These are phyloP conservation scores for Breynia disticha DNA, from an alignment of 441 rosid species.

Conservation along the genomic window DNA sequence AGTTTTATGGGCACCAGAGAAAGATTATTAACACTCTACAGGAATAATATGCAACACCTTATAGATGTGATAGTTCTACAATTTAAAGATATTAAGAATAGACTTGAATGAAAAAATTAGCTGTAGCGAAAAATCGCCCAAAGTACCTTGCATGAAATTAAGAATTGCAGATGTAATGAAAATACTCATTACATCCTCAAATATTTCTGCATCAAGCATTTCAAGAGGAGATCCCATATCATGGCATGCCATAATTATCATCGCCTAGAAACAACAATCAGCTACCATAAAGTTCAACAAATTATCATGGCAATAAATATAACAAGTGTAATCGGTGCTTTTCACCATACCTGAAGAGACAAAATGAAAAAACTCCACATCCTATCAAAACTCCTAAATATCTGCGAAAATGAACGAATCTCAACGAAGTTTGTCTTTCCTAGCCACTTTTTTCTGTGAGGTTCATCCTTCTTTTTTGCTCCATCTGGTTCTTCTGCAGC, in stretches of 20 bases:
- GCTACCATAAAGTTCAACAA: conserved; percentile 4
- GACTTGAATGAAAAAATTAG: neutral
- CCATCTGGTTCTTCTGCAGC: conserved; percentile 32
- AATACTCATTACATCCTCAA: conserved; percentile 92
- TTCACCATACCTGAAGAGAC: conserved; percentile 72
- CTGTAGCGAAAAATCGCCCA: too few species aligned
- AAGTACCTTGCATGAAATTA: conserved; percentile 67
- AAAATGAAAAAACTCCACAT: conserved; percentile 94
- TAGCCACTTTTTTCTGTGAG: conserved; percentile 47
- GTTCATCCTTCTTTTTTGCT: too few species aligned
- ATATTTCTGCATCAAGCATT: conserved; percentile 56
- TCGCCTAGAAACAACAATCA: conserved; percentile 47
- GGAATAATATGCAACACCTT: too few species aligned
- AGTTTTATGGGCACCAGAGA: too few species aligned
- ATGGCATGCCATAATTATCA: conserved; percentile 96
- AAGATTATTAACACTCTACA: too few species aligned
- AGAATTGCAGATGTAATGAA: conserved; percentile 82
- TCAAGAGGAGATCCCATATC: conserved; percentile 85
- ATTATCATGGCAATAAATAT: conserved; percentile 3
- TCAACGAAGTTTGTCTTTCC: conserved; percentile 96
- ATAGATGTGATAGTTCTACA: too few species aligned
- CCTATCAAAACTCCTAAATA: conserved; percentile 94
- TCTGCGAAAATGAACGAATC: conserved; percentile 95
- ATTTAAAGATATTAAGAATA: neutral
- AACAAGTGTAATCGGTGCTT: conserved; percentile 1